phyloP scores from a whole-genome alignment of 192 early-diverging fungal genomes.

The Dimargaris cristalligena region DNA sequence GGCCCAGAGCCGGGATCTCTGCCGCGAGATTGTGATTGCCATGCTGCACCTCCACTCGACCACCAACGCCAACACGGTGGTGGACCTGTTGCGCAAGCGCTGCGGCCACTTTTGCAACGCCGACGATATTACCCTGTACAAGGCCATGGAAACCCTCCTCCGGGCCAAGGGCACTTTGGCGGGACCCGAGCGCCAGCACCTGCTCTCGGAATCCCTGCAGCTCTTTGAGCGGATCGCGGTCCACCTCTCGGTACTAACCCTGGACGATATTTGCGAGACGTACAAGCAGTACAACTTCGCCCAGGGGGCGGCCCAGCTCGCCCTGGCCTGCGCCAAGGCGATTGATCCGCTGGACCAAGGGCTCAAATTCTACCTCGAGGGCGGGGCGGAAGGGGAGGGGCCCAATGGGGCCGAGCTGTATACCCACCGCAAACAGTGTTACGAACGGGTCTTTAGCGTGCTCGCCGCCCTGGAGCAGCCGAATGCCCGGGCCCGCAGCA shows the following conservation, averaged over 20 bases:
- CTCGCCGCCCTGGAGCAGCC: neutral
- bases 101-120: slow-evolving; percentile 47
- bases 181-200: slow-evolving; percentile 20
- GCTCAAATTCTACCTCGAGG: slow-evolving; percentile 34
- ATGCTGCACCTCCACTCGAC: slow-evolving; percentile 42
- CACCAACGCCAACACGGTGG: slow-evolving; percentile 36
- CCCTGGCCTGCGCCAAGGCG: slow-evolving; percentile 35
- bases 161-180: slow-evolving; percentile 30
- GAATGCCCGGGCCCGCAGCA: neutral
- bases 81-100: slow-evolving; percentile 37
- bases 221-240: slow-evolving; percentile 30
- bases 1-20: slow-evolving; percentile 32
- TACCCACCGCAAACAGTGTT: slow-evolving; percentile 22
- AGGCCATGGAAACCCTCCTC: slow-evolving; percentile 38
- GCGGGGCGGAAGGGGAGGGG: slow-evolving; percentile 29
- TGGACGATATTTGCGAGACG: slow-evolving; percentile 29
- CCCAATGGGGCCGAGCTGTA: slow-evolving; percentile 21
- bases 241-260: slow-evolving; percentile 22
- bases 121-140: slow-evolving; percentile 46
- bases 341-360: slow-evolving; percentile 39
- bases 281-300: slow-evolving; percentile 28
- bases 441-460: slow-evolving; percentile 21
- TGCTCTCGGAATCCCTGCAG: slow-evolving; percentile 26
- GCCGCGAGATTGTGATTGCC: slow-evolving; percentile 41
- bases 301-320: slow-evolving; percentile 29